These are phyloP conservation scores for Zychaea mexicana DNA, from an alignment of 371 early-diverging fungal species.

Conservation along the genomic window DNA sequence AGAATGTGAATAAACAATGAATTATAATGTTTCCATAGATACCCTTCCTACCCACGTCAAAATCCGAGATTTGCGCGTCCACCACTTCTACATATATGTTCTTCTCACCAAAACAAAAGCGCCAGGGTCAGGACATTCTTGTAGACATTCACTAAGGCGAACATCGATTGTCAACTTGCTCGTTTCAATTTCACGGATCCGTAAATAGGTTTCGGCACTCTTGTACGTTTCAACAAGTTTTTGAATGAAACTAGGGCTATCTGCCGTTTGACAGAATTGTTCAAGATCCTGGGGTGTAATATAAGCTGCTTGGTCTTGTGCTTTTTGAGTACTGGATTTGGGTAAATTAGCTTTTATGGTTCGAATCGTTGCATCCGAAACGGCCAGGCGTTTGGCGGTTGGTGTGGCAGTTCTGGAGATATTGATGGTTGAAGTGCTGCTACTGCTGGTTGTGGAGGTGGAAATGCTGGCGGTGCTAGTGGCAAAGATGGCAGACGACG, in stretches of 20 bases:
- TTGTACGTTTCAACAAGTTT: constrained; percentile 33
- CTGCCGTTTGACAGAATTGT: constrained; percentile 21
- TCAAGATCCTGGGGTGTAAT: constrained; percentile 26
- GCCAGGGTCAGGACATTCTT: constrained; percentile 30
- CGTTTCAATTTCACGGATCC: constrained; percentile 42
- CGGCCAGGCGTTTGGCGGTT: not conserved
- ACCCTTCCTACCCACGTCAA: too few relatives aligned
- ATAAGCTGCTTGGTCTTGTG: constrained; percentile 17
- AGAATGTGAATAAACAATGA: too few relatives aligned
- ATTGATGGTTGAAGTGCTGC: too few relatives aligned
- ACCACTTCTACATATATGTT: too few relatives aligned
- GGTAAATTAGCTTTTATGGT: constrained; percentile 10
- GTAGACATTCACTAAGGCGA: constrained; percentile 27
- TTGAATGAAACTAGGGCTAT: constrained; percentile 19
- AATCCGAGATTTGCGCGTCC: too few relatives aligned
- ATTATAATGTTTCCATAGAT: too few relatives aligned
- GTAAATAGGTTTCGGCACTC: constrained; percentile 28
- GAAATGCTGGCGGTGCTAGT: too few relatives aligned
- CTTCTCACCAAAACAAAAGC: constrained; percentile 33
- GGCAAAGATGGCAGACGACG: too few relatives aligned
- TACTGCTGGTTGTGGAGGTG: too few relatives aligned
- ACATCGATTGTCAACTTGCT: constrained; percentile 19
- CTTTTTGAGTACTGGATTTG: not conserved
- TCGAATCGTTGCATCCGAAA: constrained; percentile 10
- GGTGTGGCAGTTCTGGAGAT: constrained; percentile 11